Evolutionary conservation across 768 basidiomycete species (phyloP).

Genomic region (Mycena crocata): DNA sequence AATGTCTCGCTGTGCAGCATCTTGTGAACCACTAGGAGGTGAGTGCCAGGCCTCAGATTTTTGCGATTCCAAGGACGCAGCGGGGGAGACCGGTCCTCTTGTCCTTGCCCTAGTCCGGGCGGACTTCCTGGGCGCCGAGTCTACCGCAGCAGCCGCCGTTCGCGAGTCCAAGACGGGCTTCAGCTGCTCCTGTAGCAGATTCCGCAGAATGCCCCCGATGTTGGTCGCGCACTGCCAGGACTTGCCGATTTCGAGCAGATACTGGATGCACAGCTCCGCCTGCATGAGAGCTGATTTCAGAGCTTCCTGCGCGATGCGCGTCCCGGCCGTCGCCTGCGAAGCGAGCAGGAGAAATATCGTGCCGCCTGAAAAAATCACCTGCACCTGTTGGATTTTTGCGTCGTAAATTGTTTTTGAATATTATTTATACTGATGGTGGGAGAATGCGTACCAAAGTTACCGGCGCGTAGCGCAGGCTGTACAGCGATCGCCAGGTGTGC

Average conservation of each 20-base stretch:
- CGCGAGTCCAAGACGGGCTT: too few species aligned
- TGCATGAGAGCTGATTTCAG: conserved; percentile 24
- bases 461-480: conserved; percentile 50
- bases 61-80: too few species aligned
- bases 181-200: conserved; percentile 14
- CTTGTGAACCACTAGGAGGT: too few species aligned
- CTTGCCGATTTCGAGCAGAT: conserved; percentile 17
- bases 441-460: too few species aligned
- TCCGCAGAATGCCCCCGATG: conserved; percentile 4
- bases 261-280: conserved; percentile 21
- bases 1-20: too few species aligned
- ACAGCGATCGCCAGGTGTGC: conserved; percentile 46
- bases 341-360: conserved; percentile 52
- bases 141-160: too few species aligned
- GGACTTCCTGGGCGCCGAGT: too few species aligned
- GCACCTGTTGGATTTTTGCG: conserved; percentile 47
- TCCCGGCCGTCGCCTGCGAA: conserved; percentile 40
- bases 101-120: too few species aligned
- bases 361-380: conserved; percentile 52
- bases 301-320: conserved; percentile 24
- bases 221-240: conserved; percentile 11
- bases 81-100: too few species aligned
- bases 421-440: too few species aligned
- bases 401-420: too few species aligned
- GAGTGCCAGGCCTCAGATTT: too few species aligned